These are phyloP conservation scores for Juglanconis juglandina DNA, from an alignment of 2,329 filamentous ascomycete genomes.

Conservation along the genomic window DNA sequence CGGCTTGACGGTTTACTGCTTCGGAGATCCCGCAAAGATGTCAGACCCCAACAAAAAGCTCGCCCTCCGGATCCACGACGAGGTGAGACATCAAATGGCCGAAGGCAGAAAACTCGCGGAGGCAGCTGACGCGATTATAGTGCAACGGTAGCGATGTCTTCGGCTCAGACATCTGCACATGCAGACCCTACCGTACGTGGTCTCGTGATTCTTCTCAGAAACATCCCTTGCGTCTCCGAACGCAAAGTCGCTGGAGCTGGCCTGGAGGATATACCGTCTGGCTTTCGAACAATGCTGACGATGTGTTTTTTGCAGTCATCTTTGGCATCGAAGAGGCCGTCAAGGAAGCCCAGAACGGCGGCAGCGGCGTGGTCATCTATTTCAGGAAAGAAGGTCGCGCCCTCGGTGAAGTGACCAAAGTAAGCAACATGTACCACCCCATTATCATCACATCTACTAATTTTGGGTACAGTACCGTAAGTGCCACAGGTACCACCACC, in stretches of 20 bases:
- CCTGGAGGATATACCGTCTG: no score
- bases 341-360: slow-evolving; percentile 91
- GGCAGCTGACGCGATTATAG: slow-evolving; percentile 27
- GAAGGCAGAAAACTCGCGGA: not conserved
- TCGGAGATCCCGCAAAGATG: slow-evolving; percentile 92
- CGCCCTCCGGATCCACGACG: slow-evolving; percentile 76
- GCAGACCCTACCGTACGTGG: slow-evolving; percentile 67
- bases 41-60: slow-evolving; percentile 77
- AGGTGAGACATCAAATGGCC: slow-evolving; percentile 38
- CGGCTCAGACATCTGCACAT: slow-evolving; percentile 96
- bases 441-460: slow-evolving; percentile 28
- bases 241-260: not conserved
- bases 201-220: not conserved
- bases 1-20: slow-evolving; percentile 93
- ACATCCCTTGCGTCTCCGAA: not conserved
- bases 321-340: slow-evolving; percentile 97
- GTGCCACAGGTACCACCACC: slow-evolving; percentile 22
- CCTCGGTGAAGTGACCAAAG: slow-evolving; percentile 92
- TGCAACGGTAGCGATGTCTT: slow-evolving; percentile 98
- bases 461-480: slow-evolving; percentile 41
- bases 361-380: slow-evolving; percentile 94
- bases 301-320: slow-evolving; percentile 52
- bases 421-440: slow-evolving; percentile 40
- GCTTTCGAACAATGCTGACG: not conserved
- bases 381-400: slow-evolving; percentile 97